Evolutionary conservation across 306 rosid species (phyloP).

Genomic region (Macrotyloma uniflorum): DNA sequence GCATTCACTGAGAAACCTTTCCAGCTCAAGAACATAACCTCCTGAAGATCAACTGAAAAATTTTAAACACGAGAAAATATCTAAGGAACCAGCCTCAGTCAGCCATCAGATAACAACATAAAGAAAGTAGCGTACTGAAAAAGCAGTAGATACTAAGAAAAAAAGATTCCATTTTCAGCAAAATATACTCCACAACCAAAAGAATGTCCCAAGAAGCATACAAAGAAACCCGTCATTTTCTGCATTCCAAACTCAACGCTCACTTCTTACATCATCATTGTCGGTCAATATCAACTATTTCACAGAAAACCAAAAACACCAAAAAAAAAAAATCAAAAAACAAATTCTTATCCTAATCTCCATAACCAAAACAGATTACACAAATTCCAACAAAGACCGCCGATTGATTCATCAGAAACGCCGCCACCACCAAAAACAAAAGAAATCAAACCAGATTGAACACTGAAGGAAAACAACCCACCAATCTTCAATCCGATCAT

Average conservation of each 20-base stretch:
- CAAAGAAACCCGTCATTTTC: constrained; percentile 32
- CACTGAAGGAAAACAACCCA: not conserved
- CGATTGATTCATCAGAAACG: constrained; percentile 30
- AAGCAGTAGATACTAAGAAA: constrained; percentile 40
- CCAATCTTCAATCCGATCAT: constrained; percentile 54
- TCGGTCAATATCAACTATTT: constrained; percentile 25
- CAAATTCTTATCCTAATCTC: constrained; percentile 26
- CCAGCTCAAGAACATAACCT: constrained; percentile 24
- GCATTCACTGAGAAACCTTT: constrained; percentile 21
- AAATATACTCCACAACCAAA: constrained; percentile 45
- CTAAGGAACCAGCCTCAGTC: constrained; percentile 21
- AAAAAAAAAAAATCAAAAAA: constrained; percentile 2
- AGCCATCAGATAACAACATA: constrained; percentile 40
- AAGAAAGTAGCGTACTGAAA: constrained; percentile 43
- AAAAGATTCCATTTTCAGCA: constrained; percentile 44
- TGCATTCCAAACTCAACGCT: constrained; percentile 30
- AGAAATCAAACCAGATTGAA: not conserved
- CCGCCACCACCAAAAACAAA: not conserved
- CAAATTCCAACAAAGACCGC: constrained; percentile 31
- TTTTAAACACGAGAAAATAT: constrained; percentile 15
- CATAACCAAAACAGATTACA: constrained; percentile 33
- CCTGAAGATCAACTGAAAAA: constrained; percentile 18
- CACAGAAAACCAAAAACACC: not conserved
- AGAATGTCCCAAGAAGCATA: constrained; percentile 46
- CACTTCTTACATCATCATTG: constrained; percentile 12